A percentile compares a stretch with the other conserved stretches of the same genome.
Conservation (phyloP, 1,284 basidiomycete species). For the Peniophora sp. region DNA sequence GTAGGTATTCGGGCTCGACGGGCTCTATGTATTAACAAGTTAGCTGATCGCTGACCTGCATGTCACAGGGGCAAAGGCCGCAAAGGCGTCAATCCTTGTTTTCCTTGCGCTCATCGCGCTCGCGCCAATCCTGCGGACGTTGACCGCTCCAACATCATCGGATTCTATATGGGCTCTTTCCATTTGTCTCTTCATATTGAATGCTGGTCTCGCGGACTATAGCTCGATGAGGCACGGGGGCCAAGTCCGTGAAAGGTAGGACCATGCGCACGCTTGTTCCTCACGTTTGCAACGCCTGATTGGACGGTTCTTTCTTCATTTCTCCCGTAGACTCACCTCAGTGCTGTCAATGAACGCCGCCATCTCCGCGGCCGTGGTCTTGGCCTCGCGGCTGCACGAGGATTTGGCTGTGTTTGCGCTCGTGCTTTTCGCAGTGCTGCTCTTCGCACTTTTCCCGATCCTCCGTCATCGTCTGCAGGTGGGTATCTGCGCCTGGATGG, state of each 20-base stretch:
- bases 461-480: conserved; percentile 77
- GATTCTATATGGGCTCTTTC: conserved; percentile 97
- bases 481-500: conserved; percentile 15
- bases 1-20: conserved; percentile 18
- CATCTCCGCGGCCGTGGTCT: conserved; percentile 87
- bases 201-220: conserved; percentile 65
- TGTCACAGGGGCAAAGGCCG: conserved; percentile 51
- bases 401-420: conserved; percentile 88
- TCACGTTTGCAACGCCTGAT: conserved; percentile 5
- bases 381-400: conserved; percentile 83
- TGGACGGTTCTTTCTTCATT: conserved; percentile 13
- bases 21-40: neutral
- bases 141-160: conserved; percentile 91
- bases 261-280: conserved; percentile 5
- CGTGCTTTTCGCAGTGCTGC: conserved; percentile 78
- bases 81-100: conserved; percentile 77
- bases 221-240: conserved; percentile 24
- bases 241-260: conserved; percentile 31
- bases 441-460: conserved; percentile 82
- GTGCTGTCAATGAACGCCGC: conserved; percentile 94
- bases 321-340: conserved; percentile 62
- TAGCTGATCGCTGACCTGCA: neutral
- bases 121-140: conserved; percentile 84
- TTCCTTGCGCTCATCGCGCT: conserved; percentile 85
- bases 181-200: conserved; percentile 54